Evolutionary conservation across 768 basidiomycete species (phyloP), one percentile per base, ranked within the genome.

Genomic region (Pisolithus marmoratus): DNA sequence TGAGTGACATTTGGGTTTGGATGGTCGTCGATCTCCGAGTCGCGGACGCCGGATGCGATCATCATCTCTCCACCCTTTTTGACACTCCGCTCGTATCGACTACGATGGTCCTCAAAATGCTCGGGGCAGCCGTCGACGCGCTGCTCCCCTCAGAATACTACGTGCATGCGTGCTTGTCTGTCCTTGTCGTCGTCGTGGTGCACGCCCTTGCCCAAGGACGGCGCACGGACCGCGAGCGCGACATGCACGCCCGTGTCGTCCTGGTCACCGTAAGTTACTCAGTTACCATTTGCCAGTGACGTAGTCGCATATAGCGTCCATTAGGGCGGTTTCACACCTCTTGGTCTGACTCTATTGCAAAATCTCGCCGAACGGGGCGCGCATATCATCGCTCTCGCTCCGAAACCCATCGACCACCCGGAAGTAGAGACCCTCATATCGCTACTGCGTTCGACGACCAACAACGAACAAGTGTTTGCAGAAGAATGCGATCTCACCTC

Each of bases 381-480:
- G 17, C 87, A 89, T 57, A 69, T 93, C 52, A 86, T 94, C 41
- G 85, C 85, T 1, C 79, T 93, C 20, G 78, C 85, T 0, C 74
- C 80, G 0, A 74, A 81, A 40, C 76, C 83, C 2, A 71, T 86
- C 20, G 64, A 78, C 27, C 60, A 61, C 9, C 67, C 72, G 8
- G 65, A 77, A 23, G 75, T 84, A 2, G 69, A 77, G n/a, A 74
- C 84, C 42, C 72, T 91, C 42, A 68, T 92, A 52, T 71, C 79
- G 8, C 76, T 90, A 49, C 66, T 94, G 24, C 83, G 88, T 42
- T 74, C 76, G 0, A 78, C 83, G 3, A 84, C 83, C 17, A 77
- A 77, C 42, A 94, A 94, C 68, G 82, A 89, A 56, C 72, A 85
- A 49, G 81, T 94, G 49, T 93, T 72, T 62, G 88, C 86, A 12